Conservation (phyloP, 345 rosid species). For the Bruguiera parviflora region DNA sequence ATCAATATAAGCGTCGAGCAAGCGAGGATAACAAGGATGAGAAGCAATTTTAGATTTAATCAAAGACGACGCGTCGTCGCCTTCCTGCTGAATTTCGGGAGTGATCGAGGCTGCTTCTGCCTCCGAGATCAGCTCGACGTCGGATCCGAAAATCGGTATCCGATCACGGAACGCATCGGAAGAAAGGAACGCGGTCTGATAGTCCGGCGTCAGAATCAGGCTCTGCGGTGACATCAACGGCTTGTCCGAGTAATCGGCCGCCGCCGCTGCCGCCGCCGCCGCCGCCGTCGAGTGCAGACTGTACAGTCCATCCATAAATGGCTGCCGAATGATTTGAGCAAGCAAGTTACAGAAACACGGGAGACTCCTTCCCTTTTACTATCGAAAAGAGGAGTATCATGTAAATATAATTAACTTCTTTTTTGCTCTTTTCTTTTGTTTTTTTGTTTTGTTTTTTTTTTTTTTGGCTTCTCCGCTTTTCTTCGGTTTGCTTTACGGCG, state of each 20-base stretch:
- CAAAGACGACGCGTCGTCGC: constrained; percentile 37
- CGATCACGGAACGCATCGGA: constrained; percentile 29
- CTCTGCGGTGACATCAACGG: constrained; percentile 65
- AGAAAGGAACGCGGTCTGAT: constrained; percentile 36
- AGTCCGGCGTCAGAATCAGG: constrained; percentile 51
- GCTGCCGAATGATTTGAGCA: not conserved
- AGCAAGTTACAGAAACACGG: no score
- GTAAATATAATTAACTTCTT: not conserved
- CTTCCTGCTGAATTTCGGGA: constrained; percentile 47
- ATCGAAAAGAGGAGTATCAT: not conserved
- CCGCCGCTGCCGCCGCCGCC: constrained; percentile 42
- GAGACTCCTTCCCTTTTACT: no score
- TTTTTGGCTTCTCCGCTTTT: no score
- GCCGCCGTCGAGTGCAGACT: constrained; percentile 47
- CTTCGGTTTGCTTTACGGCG: no score
- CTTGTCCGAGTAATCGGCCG: constrained; percentile 53
- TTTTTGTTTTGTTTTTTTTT: no score
- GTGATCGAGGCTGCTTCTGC: constrained; percentile 56
- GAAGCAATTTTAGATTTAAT: constrained; percentile 76
- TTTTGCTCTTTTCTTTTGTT: no score
- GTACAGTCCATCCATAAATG: constrained; percentile 73
- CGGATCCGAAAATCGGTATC: constrained; percentile 59
- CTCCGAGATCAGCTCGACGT: constrained; percentile 49
- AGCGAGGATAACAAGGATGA: constrained; percentile 82
- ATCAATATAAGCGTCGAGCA: constrained; percentile 80